A percentile compares a stretch with the other conserved stretches of the same genome.
These are phyloP conservation scores for Euphorbia schlechtendalii DNA, from an alignment of 441 rosid species.

Conservation along the genomic window DNA sequence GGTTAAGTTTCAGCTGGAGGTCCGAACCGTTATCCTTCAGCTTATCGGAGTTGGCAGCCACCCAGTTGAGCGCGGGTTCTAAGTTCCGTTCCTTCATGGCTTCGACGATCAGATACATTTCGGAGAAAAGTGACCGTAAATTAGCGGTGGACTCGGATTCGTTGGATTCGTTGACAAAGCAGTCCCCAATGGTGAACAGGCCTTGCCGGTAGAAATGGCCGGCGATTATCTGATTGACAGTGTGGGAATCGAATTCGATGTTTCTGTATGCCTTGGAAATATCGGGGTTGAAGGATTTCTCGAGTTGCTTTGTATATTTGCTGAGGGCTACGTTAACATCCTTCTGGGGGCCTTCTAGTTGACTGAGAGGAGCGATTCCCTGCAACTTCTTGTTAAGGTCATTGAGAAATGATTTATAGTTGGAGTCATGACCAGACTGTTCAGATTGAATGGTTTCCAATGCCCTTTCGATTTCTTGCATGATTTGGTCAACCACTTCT, in stretches of 20 bases:
- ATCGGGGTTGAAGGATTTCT: constrained; percentile 41
- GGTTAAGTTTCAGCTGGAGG: constrained; percentile 36
- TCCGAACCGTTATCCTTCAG: constrained; percentile 38
- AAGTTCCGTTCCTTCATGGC: constrained; percentile 32
- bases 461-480: constrained; percentile 27
- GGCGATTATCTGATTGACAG: constrained; percentile 34
- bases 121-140: constrained; percentile 31
- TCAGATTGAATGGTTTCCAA: constrained; percentile 18
- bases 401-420: constrained; percentile 19
- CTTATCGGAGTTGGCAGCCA: constrained; percentile 30
- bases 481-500: constrained; percentile 32
- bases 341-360: constrained; percentile 39
- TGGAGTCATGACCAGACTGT: constrained; percentile 17
- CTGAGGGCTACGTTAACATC: constrained; percentile 32
- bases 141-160: constrained; percentile 26
- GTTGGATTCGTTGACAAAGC: constrained; percentile 31
- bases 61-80: constrained; percentile 41
- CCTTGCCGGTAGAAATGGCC: constrained; percentile 41
- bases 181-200: constrained; percentile 37
- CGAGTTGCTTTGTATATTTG: constrained; percentile 42
- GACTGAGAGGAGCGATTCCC: constrained; percentile 26
- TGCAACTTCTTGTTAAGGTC: constrained; percentile 35
- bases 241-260: constrained; percentile 31
- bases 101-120: constrained; percentile 41
- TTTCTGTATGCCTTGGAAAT: constrained; percentile 44